Evolutionary conservation across 805 yeast genomes (phyloP).

Genomic region (Yarrowia deformans): DNA sequence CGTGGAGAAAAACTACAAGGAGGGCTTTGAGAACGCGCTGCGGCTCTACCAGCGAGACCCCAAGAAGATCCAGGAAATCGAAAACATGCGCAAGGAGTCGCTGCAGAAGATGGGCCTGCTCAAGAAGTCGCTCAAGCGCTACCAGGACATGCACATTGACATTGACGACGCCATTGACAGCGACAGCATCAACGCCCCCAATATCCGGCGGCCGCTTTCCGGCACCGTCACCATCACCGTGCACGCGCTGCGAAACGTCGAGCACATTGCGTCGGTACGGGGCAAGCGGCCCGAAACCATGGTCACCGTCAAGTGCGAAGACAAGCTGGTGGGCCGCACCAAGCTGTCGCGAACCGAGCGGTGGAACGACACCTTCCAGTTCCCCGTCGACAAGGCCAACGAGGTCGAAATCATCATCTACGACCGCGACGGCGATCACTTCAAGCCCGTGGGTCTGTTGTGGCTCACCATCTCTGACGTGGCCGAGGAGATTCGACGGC

Average conservation of each 20-base stretch:
- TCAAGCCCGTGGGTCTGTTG: slow-evolving; percentile 87
- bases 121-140: slow-evolving; percentile 82
- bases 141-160: slow-evolving; percentile 83
- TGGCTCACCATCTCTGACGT: slow-evolving; percentile 93
- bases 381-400: slow-evolving; percentile 87
- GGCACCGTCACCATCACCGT: slow-evolving; percentile 81
- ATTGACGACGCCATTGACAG: slow-evolving; percentile 68
- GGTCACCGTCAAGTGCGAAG: slow-evolving; percentile 84
- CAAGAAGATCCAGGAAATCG: slow-evolving; percentile 83
- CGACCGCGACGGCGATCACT: slow-evolving; percentile 72
- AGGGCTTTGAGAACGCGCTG: slow-evolving; percentile 88
- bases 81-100: slow-evolving; percentile 83
- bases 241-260: slow-evolving; percentile 83
- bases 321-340: slow-evolving; percentile 79
- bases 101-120: slow-evolving; percentile 84
- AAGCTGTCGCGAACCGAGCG: slow-evolving; percentile 76
- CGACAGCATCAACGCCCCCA: slow-evolving; percentile 70
- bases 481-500: slow-evolving; percentile 92
- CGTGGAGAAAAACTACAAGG: slow-evolving; percentile 91
- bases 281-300: slow-evolving; percentile 80
- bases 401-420: slow-evolving; percentile 89
- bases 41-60: slow-evolving; percentile 93
- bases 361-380: slow-evolving; percentile 82
- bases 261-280: slow-evolving; percentile 87
- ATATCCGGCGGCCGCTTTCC: slow-evolving; percentile 79